Evolutionary conservation across 2,329 filamentous ascomycete species (phyloP).

Genomic region (Laburnicola sp.): DNA sequence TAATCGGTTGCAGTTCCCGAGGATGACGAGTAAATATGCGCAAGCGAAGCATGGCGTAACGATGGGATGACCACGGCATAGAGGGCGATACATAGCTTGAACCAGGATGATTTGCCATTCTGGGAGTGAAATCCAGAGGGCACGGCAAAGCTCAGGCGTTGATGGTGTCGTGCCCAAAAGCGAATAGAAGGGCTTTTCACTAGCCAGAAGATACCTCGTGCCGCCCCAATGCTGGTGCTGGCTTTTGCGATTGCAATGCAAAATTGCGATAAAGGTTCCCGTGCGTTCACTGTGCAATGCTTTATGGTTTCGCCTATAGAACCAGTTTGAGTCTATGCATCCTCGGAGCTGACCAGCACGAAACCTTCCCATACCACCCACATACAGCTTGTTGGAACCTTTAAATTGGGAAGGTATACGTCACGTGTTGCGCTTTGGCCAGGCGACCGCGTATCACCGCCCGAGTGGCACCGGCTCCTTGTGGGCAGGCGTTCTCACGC

Average conservation of each 20-base stretch:
- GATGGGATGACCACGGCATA: no score
- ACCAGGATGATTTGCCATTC: no score
- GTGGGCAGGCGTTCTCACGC: slow-evolving; percentile 3
- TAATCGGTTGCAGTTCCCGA: no score
- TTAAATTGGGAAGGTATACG: no score
- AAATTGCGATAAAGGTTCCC: not conserved
- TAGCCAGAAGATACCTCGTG: slow-evolving; percentile 29
- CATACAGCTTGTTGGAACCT: no score
- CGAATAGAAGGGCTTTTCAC: slow-evolving; percentile 21
- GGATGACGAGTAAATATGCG: no score
- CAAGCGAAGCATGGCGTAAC: no score
- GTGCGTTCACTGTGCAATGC: not conserved
- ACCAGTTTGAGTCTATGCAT: no score
- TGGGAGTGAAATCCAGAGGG: slow-evolving; percentile 30
- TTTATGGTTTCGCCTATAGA: not conserved
- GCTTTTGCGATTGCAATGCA: slow-evolving; percentile 4
- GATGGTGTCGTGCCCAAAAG: slow-evolving; percentile 32
- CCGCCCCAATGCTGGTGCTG: not conserved
- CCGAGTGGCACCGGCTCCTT: slow-evolving; percentile 22
- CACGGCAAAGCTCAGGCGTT: slow-evolving; percentile 42
- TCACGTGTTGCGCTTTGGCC: slow-evolving; percentile 6
- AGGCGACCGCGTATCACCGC: slow-evolving; percentile 7
- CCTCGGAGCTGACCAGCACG: no score
- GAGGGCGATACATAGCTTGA: no score
- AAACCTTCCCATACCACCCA: no score